Conservation (phyloP, 2,329 filamentous ascomycete genomes). For the Cordyceps cicadae region DNA sequence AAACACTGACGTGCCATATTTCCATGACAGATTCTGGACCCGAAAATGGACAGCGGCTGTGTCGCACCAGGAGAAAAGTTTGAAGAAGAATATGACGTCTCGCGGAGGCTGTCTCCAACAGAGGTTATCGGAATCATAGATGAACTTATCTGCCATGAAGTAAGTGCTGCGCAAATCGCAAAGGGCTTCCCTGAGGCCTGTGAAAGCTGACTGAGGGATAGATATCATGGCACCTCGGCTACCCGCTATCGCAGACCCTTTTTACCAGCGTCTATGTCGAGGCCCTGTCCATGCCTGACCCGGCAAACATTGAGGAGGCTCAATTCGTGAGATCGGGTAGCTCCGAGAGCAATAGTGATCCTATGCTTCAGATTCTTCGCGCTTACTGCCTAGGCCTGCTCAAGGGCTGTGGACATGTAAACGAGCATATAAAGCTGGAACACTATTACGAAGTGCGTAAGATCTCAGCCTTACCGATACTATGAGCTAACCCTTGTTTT, state of each 20-base stretch:
- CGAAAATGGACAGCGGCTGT: conserved; percentile 96
- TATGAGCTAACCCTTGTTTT: not conserved
- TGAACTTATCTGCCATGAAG: conserved; percentile 81
- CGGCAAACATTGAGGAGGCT: conserved; percentile 55
- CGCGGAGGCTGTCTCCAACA: conserved; percentile 57
- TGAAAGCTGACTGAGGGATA: conserved; percentile 26
- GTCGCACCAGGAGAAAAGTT: conserved; percentile 70
- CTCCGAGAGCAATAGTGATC: conserved; percentile 25
- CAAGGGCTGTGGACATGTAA: conserved; percentile 74
- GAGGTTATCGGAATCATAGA: conserved; percentile 92
- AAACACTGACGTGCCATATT: not conserved
- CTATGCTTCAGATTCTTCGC: conserved; percentile 58
- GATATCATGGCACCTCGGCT: conserved; percentile 97
- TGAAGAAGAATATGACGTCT: conserved; percentile 73
- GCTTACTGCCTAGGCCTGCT: conserved; percentile 81
- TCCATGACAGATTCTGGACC: conserved; percentile 81
- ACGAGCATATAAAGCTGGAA: conserved; percentile 68
- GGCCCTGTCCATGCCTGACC: conserved; percentile 64
- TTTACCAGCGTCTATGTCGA: conserved; percentile 92
- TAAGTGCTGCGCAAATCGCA: conserved; percentile 26
- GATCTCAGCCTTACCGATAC: not conserved
- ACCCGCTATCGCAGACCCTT: conserved; percentile 87
- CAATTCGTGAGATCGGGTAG: conserved; percentile 44
- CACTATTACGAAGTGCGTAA: conserved; percentile 75
- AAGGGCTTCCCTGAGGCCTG: not conserved